Evolutionary conservation across 1,284 basidiomycete genomes (phyloP).

Genomic region (Trichosporon sp.): DNA sequence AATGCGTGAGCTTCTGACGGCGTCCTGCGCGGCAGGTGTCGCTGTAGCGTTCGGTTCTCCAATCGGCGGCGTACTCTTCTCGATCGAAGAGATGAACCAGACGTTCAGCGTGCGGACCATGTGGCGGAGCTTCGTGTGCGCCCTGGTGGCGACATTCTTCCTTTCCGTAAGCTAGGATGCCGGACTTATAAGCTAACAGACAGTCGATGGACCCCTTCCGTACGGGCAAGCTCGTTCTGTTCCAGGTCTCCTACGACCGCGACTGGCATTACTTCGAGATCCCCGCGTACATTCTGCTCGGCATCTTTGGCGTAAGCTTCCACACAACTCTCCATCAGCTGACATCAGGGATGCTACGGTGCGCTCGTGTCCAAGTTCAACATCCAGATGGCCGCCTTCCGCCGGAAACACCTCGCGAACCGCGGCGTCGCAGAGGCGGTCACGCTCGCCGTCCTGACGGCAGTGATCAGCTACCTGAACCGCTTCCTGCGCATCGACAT

Average conservation of each 20-base stretch:
- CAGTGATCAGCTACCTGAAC: conserved; percentile 90
- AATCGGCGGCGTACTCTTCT: conserved; percentile 94
- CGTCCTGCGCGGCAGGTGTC: conserved; percentile 94
- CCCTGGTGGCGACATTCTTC: conserved; percentile 92
- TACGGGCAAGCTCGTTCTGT: conserved; percentile 95
- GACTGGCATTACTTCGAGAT: conserved; percentile 99
- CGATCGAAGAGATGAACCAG: conserved; percentile 92
- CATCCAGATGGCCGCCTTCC: conserved; percentile 89
- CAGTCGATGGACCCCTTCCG: conserved; percentile 97
- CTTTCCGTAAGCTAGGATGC: conserved; percentile 69
- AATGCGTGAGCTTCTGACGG: conserved; percentile 93
- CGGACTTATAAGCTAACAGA: not conserved
- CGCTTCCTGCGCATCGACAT: conserved; percentile 95
- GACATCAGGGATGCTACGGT: conserved; percentile 84
- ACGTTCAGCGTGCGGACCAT: conserved; percentile 96
- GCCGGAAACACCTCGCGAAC: conserved; percentile 79
- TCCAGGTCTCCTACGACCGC: conserved; percentile 95
- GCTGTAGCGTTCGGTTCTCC: conserved; percentile 97
- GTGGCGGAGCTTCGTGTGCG: conserved; percentile 98
- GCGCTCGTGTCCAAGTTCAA: conserved; percentile 98
- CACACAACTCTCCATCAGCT: not conserved
- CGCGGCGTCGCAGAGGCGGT: conserved; percentile 90
- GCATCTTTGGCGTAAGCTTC: conserved; percentile 82
- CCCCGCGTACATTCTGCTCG: conserved; percentile 89
- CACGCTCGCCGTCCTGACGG: conserved; percentile 80